Conservation (phyloP, 306 rosid species). For the Arachis stenosperma region DNA sequence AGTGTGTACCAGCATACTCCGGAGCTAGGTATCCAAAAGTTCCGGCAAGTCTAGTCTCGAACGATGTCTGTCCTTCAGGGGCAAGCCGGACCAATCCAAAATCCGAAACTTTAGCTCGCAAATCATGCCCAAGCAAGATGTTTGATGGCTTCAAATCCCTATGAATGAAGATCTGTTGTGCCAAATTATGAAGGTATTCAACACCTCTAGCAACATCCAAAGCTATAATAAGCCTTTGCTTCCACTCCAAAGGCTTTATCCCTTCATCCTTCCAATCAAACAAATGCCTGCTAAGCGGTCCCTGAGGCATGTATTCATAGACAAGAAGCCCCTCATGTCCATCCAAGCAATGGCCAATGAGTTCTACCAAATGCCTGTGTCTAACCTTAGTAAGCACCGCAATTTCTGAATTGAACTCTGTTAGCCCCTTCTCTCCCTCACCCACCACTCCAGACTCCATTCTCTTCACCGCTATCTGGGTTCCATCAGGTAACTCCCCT, state of each 20-base stretch:
- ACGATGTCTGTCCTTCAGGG: conserved; percentile 80
- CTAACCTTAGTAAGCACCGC: conserved; percentile 87
- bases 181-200: conserved; percentile 85
- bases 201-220: conserved; percentile 97
- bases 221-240: conserved; percentile 75
- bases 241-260: conserved; percentile 77
- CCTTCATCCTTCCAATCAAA: conserved; percentile 65
- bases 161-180: conserved; percentile 86
- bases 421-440: conserved; percentile 73
- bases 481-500: conserved; percentile 87
- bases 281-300: conserved; percentile 77
- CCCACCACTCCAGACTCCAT: conserved; percentile 74
- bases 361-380: conserved; percentile 83
- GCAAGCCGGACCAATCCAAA: conserved; percentile 96
- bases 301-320: conserved; percentile 94
- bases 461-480: conserved; percentile 90
- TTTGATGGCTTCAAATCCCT: conserved; percentile 95
- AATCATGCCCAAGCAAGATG: conserved; percentile 90
- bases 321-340: conserved; percentile 93
- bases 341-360: conserved; percentile 85
- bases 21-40: conserved; percentile 97
- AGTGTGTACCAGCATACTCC: conserved; percentile 81
- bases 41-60: conserved; percentile 89
- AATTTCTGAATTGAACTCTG: conserved; percentile 81
- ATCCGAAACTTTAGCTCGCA: conserved; percentile 91